Evolutionary conservation across 345 rosid species (phyloP).

Genomic region (thale cress (Arabidopsis thaliana)): TAIR10.1 NC_003076.8:21619001-21619500

Average conservation of each 20-base stretch:
- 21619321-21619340: constrained; percentile 11
- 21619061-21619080: constrained; percentile 19
- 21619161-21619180: constrained; percentile 17
- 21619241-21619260: constrained; percentile 24
- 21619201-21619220: background rate
- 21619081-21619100: constrained; percentile 26
- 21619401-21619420: background rate
- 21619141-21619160: background rate
- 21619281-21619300: constrained; percentile 35
- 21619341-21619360: constrained; percentile 20
- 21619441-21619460: constrained; percentile 36
- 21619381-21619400: background rate
- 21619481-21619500: background rate
- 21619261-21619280: constrained; percentile 17
- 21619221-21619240: constrained; percentile 27
- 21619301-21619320: constrained; percentile 44
- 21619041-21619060: constrained; percentile 14
- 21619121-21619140: constrained; percentile 34
- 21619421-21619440: constrained; percentile 27
- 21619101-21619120: constrained; percentile 35
- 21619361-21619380: background rate
- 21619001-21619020: constrained; percentile 50
- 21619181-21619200: background rate
- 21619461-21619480: constrained; percentile 17
- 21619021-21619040: background rate